A percentile compares a stretch with the other conserved stretches of the same genome.
These are phyloP conservation scores for Tricholoma terreum DNA, from an alignment of 768 basidiomycete species.

Conservation along the genomic window DNA sequence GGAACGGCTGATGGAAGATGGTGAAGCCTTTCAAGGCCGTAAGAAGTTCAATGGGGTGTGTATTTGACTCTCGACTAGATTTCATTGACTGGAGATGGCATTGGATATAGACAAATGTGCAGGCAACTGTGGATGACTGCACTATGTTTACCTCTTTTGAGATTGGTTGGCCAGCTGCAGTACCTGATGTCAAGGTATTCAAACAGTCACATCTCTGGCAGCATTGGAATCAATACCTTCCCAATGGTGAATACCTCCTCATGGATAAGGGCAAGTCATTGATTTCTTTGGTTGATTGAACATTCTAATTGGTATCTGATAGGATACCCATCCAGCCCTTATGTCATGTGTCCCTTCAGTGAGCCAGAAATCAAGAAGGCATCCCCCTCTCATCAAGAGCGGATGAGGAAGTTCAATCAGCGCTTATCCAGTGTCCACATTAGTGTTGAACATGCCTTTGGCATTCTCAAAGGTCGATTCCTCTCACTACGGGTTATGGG, in stretches of 20 bases:
- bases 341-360: constrained; percentile 11
- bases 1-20: constrained; percentile 11
- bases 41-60: constrained; percentile 20
- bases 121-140: neutral
- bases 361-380: constrained; percentile 11
- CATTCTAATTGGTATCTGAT: neutral
- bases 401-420: constrained; percentile 12
- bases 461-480: constrained; percentile 21
- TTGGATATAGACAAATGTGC: neutral
- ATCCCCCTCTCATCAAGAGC: neutral
- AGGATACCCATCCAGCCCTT: neutral
- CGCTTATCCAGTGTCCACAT: constrained; percentile 17
- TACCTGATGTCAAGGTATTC: neutral
- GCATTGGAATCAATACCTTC: neutral
- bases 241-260: neutral
- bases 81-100: neutral
- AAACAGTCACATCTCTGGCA: constrained; percentile 2
- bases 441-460: constrained; percentile 24
- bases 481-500: constrained; percentile 12
- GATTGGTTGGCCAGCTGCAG: neutral
- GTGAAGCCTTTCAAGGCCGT: constrained; percentile 9
- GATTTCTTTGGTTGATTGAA: neutral
- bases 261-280: neutral
- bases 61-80: neutral
- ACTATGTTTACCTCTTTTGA: neutral